Evolutionary conservation across 495 filamentous ascomycete species (phyloP).

Genomic region (Xylaria curta): DNA sequence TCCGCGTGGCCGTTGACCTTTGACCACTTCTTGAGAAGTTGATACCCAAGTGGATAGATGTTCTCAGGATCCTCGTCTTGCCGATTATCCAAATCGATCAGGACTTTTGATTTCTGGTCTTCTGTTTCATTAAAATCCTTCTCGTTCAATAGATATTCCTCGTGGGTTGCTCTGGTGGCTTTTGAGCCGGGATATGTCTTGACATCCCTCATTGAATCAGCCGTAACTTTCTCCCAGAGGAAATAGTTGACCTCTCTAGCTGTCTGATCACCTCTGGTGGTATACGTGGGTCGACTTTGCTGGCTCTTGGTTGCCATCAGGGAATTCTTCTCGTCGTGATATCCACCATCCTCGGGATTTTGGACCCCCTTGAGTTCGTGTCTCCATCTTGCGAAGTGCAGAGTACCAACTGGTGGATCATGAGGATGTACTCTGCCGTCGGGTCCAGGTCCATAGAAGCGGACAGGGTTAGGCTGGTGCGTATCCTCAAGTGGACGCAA

Average conservation of each 20-base stretch:
- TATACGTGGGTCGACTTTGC: conserved; percentile 5
- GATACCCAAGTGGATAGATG: conserved; percentile 10
- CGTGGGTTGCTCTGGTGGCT: background rate
- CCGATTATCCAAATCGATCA: background rate
- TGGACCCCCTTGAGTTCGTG: background rate
- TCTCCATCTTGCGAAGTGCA: conserved; percentile 19
- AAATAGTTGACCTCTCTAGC: conserved; percentile 18
- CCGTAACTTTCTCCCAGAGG: conserved; percentile 17
- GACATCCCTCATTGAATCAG: background rate
- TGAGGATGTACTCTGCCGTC: background rate
- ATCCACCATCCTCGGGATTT: background rate
- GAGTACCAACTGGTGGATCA: conserved; percentile 13
- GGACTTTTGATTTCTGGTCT: background rate
- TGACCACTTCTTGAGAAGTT: conserved; percentile 21
- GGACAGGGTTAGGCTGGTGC: background rate
- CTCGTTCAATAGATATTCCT: conserved; percentile 23
- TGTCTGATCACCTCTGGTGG: background rate
- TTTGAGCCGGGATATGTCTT: background rate
- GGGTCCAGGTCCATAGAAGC: conserved; percentile 24
- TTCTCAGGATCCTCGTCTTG: background rate
- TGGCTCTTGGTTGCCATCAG: background rate
- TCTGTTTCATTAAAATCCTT: conserved; percentile 10
- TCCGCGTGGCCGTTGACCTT: background rate
- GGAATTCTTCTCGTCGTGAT: background rate
- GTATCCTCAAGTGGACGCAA: background rate